Conservation (phyloP, 2,329 filamentous ascomycete species). For the Davidsoniella neocaledoniae region DNA sequence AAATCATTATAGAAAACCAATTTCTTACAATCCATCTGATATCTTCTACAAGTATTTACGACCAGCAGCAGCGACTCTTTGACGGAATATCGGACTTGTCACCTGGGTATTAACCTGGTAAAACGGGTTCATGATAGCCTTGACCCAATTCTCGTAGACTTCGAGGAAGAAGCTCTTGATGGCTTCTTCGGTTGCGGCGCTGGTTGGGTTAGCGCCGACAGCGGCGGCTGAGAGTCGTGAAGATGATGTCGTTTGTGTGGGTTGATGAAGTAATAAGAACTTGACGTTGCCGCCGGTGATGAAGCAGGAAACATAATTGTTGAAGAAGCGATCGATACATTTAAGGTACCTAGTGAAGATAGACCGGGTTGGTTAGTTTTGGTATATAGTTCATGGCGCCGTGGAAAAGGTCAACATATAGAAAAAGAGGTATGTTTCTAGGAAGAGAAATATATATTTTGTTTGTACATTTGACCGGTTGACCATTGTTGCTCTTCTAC, state of each 20-base stretch:
- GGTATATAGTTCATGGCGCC: neutral
- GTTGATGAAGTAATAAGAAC: slow-evolving; percentile 86
- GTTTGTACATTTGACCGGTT: slow-evolving; percentile 59
- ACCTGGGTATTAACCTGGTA: slow-evolving; percentile 76
- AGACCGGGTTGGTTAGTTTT: neutral
- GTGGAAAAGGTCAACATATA: too few relatives aligned
- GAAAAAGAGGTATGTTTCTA: neutral
- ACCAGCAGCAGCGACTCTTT: slow-evolving; percentile 68
- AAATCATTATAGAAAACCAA: neutral
- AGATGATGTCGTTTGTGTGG: slow-evolving; percentile 23
- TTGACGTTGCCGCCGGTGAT: slow-evolving; percentile 83
- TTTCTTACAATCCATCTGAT: neutral
- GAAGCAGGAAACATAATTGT: slow-evolving; percentile 89
- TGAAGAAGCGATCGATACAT: slow-evolving; percentile 90
- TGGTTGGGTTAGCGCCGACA: slow-evolving; percentile 69
- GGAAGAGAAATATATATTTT: neutral
- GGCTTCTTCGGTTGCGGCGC: slow-evolving; percentile 84
- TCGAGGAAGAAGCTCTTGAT: slow-evolving; percentile 89
- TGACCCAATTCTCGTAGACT: slow-evolving; percentile 92
- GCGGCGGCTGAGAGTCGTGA: slow-evolving; percentile 45
- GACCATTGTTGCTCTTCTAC: slow-evolving; percentile 95
- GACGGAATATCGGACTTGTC: slow-evolving; percentile 69
- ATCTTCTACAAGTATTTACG: slow-evolving; percentile 65
- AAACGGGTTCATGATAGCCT: slow-evolving; percentile 94
- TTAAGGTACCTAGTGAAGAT: slow-evolving; percentile 62